Base-by-base conservation (phyloP, 2,329 filamentous ascomycete genomes). In the Akanthomyces dipterigenus region DNA sequence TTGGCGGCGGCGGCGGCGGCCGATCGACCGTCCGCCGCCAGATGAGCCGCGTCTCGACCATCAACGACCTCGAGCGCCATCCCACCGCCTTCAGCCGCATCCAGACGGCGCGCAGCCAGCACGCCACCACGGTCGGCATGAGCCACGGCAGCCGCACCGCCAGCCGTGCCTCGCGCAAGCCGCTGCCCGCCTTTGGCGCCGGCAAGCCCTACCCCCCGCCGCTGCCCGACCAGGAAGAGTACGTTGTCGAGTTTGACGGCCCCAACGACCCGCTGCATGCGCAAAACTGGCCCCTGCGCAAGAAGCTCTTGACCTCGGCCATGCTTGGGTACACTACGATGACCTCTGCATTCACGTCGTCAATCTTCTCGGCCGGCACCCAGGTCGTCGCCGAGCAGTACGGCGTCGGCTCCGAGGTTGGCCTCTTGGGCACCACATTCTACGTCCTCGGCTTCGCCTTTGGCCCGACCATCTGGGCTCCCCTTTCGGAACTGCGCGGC, bases 231-330 rank as follows among this genome's bases (percentile, higher is more conserved):
- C 80, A 82, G 67, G 89, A 93, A 67, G 85, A 90, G 65, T 93
- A 93, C 69, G 88, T 92, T 0, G 89, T 93, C 48, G 89, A 91
- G 73, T 96, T 96, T 70, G 88, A 93, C 67, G 92, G 91, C 0
- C 88, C 86, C 1, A 82, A 92, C 65, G 92, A 96, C 69, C 91
- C 91, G 2, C 70, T 93, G 63, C 91, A 96, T 73, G 88, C 91
- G 1, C 89, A 93, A 76, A 96, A 96, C 72, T 96, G 92, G 92
- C 82, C 89, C 0, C 70, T 89, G 59, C 83, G 77, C 70, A 93
- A 90, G 78, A 96, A 96, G 85, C 55, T 91, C 43, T 67, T 83
- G 5, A 90, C 87, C 0, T 84, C 86, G 22, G 80, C 80, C 45
- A 87, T 91, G 67, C 77, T 93, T 46, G 89, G 86, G 18, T 92